Evolutionary conservation across 345 rosid species (phyloP).

Genomic region (Populus pruinosa): DNA sequence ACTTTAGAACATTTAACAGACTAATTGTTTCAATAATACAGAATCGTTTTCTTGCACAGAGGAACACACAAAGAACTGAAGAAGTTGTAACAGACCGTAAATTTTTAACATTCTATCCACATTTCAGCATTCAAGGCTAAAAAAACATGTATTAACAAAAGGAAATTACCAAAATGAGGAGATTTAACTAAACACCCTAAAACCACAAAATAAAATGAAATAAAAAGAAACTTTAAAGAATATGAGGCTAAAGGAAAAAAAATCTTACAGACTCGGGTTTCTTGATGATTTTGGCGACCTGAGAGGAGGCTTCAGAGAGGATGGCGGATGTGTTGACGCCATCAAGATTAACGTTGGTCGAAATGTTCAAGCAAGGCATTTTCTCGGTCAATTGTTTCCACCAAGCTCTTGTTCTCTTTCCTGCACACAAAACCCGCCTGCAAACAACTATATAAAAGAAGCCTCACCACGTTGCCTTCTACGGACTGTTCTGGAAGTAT

Average conservation of each 20-base stretch:
- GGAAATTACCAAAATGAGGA: too few species aligned
- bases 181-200: too few species aligned
- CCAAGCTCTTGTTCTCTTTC: not conserved
- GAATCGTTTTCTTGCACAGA: not conserved
- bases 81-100: not conserved
- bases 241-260: not conserved
- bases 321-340: conserved; percentile 40
- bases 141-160: too few species aligned
- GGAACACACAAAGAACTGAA: not conserved
- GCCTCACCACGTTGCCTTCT: too few species aligned
- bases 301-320: conserved; percentile 42
- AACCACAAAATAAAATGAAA: too few species aligned
- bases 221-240: not conserved
- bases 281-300: conserved; percentile 46
- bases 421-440: not conserved
- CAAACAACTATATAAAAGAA: too few species aligned
- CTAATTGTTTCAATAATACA: not conserved
- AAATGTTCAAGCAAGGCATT: conserved; percentile 34
- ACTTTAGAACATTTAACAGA: not conserved
- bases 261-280: conserved; percentile 37
- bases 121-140: too few species aligned
- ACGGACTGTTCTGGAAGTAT: too few species aligned
- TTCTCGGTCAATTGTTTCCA: not conserved
- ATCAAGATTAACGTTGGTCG: conserved; percentile 26
- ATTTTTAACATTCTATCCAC: not conserved